phyloP scores from a whole-genome alignment of 2,329 filamentous ascomycete genomes.

The Colletotrichum gloeosporioides region DNA sequence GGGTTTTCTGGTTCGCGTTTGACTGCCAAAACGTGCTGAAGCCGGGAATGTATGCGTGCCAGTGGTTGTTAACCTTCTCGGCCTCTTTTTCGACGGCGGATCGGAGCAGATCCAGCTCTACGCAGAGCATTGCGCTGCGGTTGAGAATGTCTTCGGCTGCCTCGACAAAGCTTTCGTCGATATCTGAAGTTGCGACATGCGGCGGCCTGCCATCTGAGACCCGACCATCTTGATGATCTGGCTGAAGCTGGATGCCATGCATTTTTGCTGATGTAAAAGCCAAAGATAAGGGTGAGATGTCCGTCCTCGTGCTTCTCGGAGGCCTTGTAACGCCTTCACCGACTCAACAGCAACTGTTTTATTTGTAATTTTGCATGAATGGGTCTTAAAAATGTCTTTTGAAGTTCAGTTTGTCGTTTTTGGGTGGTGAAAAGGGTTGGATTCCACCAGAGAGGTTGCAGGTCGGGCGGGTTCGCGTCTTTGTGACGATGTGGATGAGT shows the following conservation, averaged over 20 bases:
- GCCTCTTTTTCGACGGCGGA: neutral
- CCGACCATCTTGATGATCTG: neutral
- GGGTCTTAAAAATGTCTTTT: rapidly evolving
- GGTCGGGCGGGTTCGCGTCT: neutral
- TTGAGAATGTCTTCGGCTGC: neutral
- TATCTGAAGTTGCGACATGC: no score
- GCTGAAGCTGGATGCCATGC: neutral
- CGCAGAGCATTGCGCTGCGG: neutral
- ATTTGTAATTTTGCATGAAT: neutral
- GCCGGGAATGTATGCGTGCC: conserved; percentile 12
- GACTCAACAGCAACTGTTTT: neutral
- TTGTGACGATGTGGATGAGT: neutral
- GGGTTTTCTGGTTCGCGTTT: neutral
- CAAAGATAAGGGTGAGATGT: neutral
- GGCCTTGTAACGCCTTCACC: neutral
- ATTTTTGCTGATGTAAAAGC: neutral
- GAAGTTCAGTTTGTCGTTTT: neutral
- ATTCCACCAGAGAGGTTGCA: neutral
- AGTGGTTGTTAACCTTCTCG: neutral
- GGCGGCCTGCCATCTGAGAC: neutral
- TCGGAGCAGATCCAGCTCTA: neutral
- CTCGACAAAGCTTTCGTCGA: neutral
- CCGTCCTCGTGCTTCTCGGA: neutral
- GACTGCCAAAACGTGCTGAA: conserved; percentile 16
- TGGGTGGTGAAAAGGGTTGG: neutral